Evolutionary conservation across 2,329 filamentous ascomycete species (phyloP).

Genomic region (Rutstroemia sydowiana): DNA sequence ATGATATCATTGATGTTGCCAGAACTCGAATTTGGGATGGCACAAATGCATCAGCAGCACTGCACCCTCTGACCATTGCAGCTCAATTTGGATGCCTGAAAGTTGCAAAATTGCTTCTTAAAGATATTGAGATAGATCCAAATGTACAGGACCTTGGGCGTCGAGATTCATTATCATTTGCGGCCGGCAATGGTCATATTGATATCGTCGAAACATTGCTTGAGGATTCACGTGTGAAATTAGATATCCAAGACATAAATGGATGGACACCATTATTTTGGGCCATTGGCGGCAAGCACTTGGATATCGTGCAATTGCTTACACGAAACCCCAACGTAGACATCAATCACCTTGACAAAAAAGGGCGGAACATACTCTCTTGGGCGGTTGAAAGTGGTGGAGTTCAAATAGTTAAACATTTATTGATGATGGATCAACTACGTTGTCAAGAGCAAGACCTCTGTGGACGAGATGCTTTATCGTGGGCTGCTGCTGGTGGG

Average conservation of each 20-base stretch:
- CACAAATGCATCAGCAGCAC: constrained; percentile 19
- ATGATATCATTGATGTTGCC: constrained; percentile 14
- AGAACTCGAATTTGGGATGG: constrained; percentile 19
- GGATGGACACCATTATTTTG: constrained; percentile 31
- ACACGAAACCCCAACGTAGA: background rate
- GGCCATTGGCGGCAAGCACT: constrained; percentile 26
- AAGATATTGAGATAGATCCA: constrained; percentile 13
- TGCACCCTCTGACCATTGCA: constrained; percentile 22
- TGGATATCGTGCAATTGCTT: constrained; percentile 22
- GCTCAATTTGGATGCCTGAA: constrained; percentile 26
- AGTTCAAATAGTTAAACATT: constrained; percentile 18
- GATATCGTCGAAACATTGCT: constrained; percentile 28
- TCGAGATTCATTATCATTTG: constrained; percentile 31
- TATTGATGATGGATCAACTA: constrained; percentile 24
- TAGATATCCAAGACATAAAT: constrained; percentile 23
- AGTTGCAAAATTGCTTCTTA: constrained; percentile 25
- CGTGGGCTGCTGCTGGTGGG: constrained; percentile 38
- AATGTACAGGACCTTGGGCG: constrained; percentile 15
- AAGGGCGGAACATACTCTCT: constrained; percentile 30
- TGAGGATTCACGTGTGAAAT: constrained; percentile 13
- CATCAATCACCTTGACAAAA: constrained; percentile 28
- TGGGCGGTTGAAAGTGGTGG: constrained; percentile 31
- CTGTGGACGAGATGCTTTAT: constrained; percentile 29
- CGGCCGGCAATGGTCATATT: constrained; percentile 28
- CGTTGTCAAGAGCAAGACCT: constrained; percentile 27